Evolutionary conservation across 352 stramenopile species (phyloP), one percentile per base, ranked within the genome.

Genomic region (Globisporangium carolinianum): DNA sequence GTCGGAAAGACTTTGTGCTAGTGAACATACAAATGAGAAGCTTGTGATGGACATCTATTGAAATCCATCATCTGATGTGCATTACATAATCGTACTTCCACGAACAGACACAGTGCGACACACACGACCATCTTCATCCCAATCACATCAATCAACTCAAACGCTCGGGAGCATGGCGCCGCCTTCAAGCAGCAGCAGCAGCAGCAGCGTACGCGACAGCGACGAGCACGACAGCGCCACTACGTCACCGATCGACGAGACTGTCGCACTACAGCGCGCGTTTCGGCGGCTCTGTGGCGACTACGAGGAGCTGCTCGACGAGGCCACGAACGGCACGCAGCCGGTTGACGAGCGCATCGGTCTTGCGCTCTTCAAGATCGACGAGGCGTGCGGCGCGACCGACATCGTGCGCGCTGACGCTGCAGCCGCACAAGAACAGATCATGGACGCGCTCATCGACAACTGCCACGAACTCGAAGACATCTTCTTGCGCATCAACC

Each of bases 311-410:
- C 55, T 87, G 5, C 60, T 84, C 51, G 83, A 92, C 51, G 83
- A 91, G 48, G 63, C 72, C 0, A 61, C 68, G 32, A 76, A 89
- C 57, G 36, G 68, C 14, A 81, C 79, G 18, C 75, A 86, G 52
- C 70, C 72, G 0, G 68, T 76, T 42, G 76, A 91, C 55, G 83
- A 92, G 65, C 77, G 78, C 46, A 73, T 89, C n/a, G 83, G 81
- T 0, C 65, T 92, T 36, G 79, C 80, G 43, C 69, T 91, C 11
- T 92, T 91, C 62, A 92, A 91, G 68, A 87, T 91, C 54, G 83
- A 92, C 60, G 79, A 92, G 61, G 78, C 78, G 3, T 83, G 66
- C 18, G 74, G 70, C 3, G 73, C 70, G 15, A 58, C 77, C 10
- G 80, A 87, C 47, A 39, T 63, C 37, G 53, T 91, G 63, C 77